Conservation (phyloP, 352 stramenopile genomes). For the Phytophthora litchii region DNA sequence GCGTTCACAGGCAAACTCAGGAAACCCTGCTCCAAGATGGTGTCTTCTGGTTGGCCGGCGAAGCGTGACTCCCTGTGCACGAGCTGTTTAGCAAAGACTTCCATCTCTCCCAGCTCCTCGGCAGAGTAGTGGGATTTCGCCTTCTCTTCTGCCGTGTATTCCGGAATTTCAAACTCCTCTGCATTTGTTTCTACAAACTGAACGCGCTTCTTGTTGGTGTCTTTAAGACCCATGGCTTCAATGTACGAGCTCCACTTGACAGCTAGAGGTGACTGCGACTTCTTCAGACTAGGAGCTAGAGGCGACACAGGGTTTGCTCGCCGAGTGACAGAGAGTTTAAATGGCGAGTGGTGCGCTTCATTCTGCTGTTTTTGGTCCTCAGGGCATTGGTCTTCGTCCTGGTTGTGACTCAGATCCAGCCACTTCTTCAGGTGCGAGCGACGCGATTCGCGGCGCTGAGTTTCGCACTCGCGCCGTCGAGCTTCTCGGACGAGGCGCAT, state of each 20-base stretch:
- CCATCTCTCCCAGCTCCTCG: constrained; percentile 63
- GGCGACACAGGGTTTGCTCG: constrained; percentile 23
- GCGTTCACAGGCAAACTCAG: constrained; percentile 53
- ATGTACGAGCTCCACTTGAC: constrained; percentile 66
- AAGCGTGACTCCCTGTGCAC: constrained; percentile 56
- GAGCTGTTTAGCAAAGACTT: constrained; percentile 50
- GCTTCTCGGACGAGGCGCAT: constrained; percentile 45
- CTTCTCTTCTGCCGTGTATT: constrained; percentile 60
- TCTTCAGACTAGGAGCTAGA: constrained; percentile 64
- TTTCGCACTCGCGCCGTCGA: constrained; percentile 40
- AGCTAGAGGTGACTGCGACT: constrained; percentile 45
- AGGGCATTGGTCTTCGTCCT: constrained; percentile 6
- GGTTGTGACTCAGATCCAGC: constrained; percentile 29
- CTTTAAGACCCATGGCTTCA: constrained; percentile 50
- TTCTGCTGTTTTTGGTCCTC: constrained; percentile 24
- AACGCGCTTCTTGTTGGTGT: constrained; percentile 43
- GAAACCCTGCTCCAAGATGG: constrained; percentile 73
- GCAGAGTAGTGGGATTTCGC: constrained; percentile 56
- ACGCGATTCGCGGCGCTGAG: constrained; percentile 31
- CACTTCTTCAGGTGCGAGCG: constrained; percentile 40
- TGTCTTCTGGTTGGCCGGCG: constrained; percentile 54
- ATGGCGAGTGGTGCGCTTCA: constrained; percentile 12
- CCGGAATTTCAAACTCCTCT: constrained; percentile 44
- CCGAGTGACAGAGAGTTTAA: constrained; percentile 15
- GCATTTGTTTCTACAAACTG: constrained; percentile 47